phyloP scores from a whole-genome alignment of 495 filamentous ascomycete species.

The Penicillium canescens region DNA sequence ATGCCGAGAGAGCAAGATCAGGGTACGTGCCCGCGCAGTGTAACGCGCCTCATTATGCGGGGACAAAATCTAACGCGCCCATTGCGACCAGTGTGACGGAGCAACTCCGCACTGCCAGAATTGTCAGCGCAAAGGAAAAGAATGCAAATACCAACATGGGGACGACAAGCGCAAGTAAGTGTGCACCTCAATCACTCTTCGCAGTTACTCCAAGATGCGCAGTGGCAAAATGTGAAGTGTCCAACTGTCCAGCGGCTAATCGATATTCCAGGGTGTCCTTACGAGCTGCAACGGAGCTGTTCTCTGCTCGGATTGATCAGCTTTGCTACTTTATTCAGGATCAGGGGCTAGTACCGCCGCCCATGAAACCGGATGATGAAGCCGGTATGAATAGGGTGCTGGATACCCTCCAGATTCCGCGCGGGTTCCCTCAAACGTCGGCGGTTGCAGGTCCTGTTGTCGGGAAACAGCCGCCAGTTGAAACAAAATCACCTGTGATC shows the following conservation, averaged over 20 bases:
- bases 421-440: constrained; percentile 21
- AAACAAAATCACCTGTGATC: not conserved
- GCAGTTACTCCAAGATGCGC: not conserved
- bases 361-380: constrained; percentile 48
- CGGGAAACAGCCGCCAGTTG: not conserved
- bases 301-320: constrained; percentile 48
- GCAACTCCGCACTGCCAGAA: constrained; percentile 48
- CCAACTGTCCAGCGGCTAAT: constrained; percentile 6
- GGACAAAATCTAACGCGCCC: not conserved
- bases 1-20: constrained; percentile 52
- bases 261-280: constrained; percentile 40
- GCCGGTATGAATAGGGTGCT: constrained; percentile 44
- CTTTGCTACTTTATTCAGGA: constrained; percentile 48
- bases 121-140: constrained; percentile 47
- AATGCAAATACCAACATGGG: constrained; percentile 50
- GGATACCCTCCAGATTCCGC: constrained; percentile 46
- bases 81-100: constrained; percentile 41
- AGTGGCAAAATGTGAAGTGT: not conserved
- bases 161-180: constrained; percentile 52
- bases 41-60: not conserved
- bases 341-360: constrained; percentile 39
- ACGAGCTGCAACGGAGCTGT: constrained; percentile 48
- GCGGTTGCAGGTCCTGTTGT: not conserved
- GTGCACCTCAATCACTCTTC: not conserved
- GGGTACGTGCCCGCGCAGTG: constrained; percentile 26